Evolutionary conservation across 805 yeast species (phyloP), one percentile per base, ranked within the genome.

Genomic region (Ogataea paraovalis): DNA sequence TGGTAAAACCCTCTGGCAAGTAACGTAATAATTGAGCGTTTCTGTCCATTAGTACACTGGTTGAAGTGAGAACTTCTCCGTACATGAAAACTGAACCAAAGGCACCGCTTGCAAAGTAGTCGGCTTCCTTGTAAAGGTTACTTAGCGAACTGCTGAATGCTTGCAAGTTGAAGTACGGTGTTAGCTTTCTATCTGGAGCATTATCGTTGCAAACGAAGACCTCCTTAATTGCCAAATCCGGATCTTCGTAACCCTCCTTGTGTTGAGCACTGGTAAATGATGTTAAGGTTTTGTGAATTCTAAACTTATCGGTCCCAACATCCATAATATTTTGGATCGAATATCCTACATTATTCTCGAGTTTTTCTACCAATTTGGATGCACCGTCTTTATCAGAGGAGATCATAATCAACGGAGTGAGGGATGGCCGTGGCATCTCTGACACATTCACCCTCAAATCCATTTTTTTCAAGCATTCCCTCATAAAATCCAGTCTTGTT

Each of bases 31-130:
- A 60, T 12, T 71, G 60, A 41, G 80, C 75, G 64, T 94, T 94
- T 39, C 77, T 73, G 60, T 92, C 96, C 55, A 94, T 70, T 60
- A 92, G 68, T 0, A 87, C 77, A 46, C 80, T 83, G 0, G 99
- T 92, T 0, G 98, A 91, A 0, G 97, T 87, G 1, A 91, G 81
- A 5, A 91, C 96, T 60, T 92, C 97, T 13, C 88, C 89, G 60
- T 92, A 92, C 32, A 87, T 67, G 20, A 87, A 64, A 2, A 75
- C 61, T 0, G 85, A 68, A 1, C 97, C 98, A 37, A 83, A 68
- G 3, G 66, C 68, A 4, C 71, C 71, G 12, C 47, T 42, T 1
- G 52, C 27, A 16, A 44, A 28, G 65, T 58, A 37, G 55, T 61
- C 57, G 60, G 55, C 28, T 52, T 50, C 40, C 51, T 56, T 28